Evolutionary conservation across 129 eudicot genomes (phyloP).

Genomic region (Pseudognaphalium luteoalbum): DNA sequence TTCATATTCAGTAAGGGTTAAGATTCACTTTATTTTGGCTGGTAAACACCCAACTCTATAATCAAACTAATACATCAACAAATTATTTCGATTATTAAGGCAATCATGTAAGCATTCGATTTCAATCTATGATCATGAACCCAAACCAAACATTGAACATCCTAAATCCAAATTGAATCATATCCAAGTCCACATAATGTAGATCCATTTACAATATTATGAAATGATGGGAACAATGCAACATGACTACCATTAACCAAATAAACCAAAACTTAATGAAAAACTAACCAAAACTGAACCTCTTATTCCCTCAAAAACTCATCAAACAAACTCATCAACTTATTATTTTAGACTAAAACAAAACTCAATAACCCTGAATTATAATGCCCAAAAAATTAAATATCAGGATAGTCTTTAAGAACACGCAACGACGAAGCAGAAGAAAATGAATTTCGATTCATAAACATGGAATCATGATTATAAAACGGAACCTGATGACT

Average conservation of each 20-base stretch:
- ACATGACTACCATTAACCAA: not conserved
- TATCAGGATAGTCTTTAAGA: conserved; percentile 47
- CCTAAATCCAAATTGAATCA: no score
- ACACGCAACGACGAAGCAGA: conserved; percentile 46
- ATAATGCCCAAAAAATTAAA: conserved; percentile 21
- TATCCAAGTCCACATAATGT: no score
- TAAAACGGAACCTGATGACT: conserved; percentile 41
- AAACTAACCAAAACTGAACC: conserved; percentile 18
- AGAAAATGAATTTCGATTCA: conserved; percentile 44
- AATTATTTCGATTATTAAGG: no score
- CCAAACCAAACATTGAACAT: no score
- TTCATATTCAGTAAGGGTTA: no score
- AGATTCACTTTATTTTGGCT: no score
- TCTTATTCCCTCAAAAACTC: conserved; percentile 1
- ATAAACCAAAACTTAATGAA: not conserved
- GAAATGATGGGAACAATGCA: not conserved
- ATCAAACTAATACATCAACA: no score
- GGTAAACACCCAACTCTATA: no score
- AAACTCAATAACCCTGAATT: not conserved
- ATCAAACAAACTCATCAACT: conserved; percentile 9
- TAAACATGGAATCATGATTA: conserved; percentile 41
- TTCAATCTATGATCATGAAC: no score
- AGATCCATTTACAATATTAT: not conserved
- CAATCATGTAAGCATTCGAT: no score
- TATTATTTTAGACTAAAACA: conserved; percentile 28